Evolutionary conservation across 2,329 filamentous ascomycete species (phyloP), one percentile per base, ranked within the genome.

Genomic region (Periconia digitata): DNA sequence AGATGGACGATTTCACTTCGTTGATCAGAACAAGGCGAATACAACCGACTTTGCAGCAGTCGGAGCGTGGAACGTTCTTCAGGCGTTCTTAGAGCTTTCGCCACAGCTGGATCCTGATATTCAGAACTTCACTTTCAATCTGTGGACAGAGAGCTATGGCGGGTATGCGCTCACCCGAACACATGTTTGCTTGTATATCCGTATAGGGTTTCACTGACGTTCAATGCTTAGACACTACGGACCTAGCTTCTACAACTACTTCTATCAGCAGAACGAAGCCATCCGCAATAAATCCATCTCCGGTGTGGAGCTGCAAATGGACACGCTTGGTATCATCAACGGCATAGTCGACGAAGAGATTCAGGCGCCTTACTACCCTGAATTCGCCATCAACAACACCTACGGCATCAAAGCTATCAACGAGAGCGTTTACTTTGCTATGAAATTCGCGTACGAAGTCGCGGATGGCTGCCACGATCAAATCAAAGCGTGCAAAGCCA

Each of bases 311-410:
- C 73, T 83, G 3, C 70, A 76, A 23, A 80, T 82, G 47, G 78
- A 81, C 49, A 79, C 79, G 0, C 61, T 83, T 3, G 78, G 78
- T 0, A 76, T 83, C 46, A 76, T 80, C 35, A 82, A 82, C 51
- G 80, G 79, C 10, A 76, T 81, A 43, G 74, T 82, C 51, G 77
- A 80, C 32, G n/a, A 21, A 34, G 67, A 74, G 8, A 70, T 76
- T 8, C 76, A 80, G 58, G 68, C 69, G 1, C 72, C 74, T 0
- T 72, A 72, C 24, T 79, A 77, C 53, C 73, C 76, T 2, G 64
- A 76, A 3, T 77, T 80, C 41, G 77, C 79, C 1, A 76, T 76
- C 53, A 79, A 82, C 60, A 82, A 82, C 53, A 79, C 79, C 13
- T 83, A 82, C 54, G 75, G 74, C 13, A 74, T 82, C 46, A 69